These are phyloP conservation scores for Diaporthe destruens DNA, from an alignment of 2,329 filamentous ascomycete species.

Conservation along the genomic window DNA sequence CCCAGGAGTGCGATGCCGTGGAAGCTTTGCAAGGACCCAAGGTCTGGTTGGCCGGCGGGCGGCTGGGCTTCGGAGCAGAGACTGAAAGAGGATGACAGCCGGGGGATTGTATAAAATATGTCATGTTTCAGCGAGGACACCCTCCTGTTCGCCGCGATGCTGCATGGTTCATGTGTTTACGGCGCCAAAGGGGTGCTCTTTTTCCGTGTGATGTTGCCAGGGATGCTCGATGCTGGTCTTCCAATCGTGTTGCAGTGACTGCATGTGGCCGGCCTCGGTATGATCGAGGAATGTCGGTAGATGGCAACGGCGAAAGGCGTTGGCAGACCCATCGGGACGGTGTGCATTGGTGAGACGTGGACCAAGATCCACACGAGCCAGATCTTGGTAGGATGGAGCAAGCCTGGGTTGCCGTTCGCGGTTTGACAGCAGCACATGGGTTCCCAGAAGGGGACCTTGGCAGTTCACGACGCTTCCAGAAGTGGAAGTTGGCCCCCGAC, in stretches of 20 bases:
- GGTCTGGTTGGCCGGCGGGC: slow-evolving; percentile 15
- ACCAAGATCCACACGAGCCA: slow-evolving; percentile 11
- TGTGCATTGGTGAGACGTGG: slow-evolving; percentile 28
- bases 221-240: not conserved
- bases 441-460: slow-evolving; percentile 23
- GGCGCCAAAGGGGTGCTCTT: not conserved
- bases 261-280: not conserved
- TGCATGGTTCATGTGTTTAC: slow-evolving; percentile 26
- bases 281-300: slow-evolving; percentile 8
- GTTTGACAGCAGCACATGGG: slow-evolving; percentile 9
- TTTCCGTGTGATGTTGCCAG: slow-evolving; percentile 16
- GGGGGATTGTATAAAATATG: slow-evolving; percentile 26
- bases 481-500: not conserved
- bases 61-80: not conserved
- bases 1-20: slow-evolving; percentile 15
- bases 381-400: slow-evolving; percentile 1
- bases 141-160: slow-evolving; percentile 14
- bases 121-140: slow-evolving; percentile 28
- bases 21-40: not conserved
- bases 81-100: slow-evolving; percentile 15
- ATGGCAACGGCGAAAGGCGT: not conserved
- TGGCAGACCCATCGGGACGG: slow-evolving; percentile 12
- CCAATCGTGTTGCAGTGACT: slow-evolving; percentile 4
- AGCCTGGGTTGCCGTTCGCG: not conserved
- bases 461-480: slow-evolving; percentile 5